phyloP scores from a whole-genome alignment of 2,329 filamentous ascomycete species.

The Grosmannia penicillata region DNA sequence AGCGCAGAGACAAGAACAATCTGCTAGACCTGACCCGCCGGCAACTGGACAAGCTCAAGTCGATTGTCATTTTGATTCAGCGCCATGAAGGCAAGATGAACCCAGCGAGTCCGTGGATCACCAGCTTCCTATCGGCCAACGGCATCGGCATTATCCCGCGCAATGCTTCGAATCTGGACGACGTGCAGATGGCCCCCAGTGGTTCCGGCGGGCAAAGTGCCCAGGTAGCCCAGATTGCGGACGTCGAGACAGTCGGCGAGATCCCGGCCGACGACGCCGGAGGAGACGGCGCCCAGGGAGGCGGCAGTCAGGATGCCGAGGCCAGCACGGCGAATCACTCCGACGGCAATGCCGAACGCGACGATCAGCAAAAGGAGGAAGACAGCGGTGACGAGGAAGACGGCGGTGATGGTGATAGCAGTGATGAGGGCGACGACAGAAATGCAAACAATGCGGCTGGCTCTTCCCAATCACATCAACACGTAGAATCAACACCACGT shows the following conservation, averaged over 20 bases:
- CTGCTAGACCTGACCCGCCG: constrained; percentile 67
- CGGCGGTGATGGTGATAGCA: background rate
- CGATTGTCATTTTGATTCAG: constrained; percentile 93
- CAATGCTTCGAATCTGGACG: too few relatives aligned
- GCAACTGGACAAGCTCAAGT: constrained; percentile 83
- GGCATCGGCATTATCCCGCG: constrained; percentile 13
- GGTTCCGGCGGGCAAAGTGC: constrained; percentile 15
- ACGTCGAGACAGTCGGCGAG: constrained; percentile 36
- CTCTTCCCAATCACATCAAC: too few relatives aligned
- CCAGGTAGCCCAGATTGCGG: constrained; percentile 47
- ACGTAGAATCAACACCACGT: too few relatives aligned
- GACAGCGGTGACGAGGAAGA: constrained; percentile 6
- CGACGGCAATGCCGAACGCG: constrained; percentile 7
- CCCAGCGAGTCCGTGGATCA: background rate
- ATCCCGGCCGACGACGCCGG: constrained; percentile 21
- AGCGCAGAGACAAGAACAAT: constrained; percentile 61
- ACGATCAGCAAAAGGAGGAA: constrained; percentile 15
- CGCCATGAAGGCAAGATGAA: constrained; percentile 51
- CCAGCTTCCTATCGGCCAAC: constrained; percentile 24
- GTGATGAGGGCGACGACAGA: background rate
- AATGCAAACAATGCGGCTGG: too few relatives aligned
- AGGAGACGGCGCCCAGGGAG: constrained; percentile 13
- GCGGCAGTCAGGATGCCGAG: background rate
- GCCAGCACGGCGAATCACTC: constrained; percentile 10
- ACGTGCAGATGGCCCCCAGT: background rate